A percentile compares a stretch with the other conserved stretches of the same genome.
These are phyloP conservation scores for Phytophthora megakarya DNA, from an alignment of 352 stramenopile genomes.

Conservation along the genomic window DNA sequence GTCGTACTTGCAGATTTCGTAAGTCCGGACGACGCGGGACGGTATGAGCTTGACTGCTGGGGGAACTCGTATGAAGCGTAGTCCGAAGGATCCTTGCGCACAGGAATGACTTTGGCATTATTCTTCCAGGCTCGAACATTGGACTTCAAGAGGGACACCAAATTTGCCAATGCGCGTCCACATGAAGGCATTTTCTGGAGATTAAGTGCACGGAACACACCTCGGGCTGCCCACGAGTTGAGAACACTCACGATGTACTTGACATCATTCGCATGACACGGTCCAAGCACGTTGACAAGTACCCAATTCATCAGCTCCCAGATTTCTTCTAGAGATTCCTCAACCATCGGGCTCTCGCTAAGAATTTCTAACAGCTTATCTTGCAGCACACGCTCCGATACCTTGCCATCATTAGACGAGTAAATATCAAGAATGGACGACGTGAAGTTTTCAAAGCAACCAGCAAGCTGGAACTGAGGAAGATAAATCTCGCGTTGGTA, in stretches of 20 bases:
- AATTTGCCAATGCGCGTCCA: slow-evolving; percentile 67
- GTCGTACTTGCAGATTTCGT: slow-evolving; percentile 92
- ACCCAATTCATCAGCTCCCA: slow-evolving; percentile 97
- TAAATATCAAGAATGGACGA: slow-evolving; percentile 78
- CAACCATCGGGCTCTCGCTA: slow-evolving; percentile 78
- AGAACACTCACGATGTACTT: slow-evolving; percentile 89
- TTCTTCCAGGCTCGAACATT: slow-evolving; percentile 79
- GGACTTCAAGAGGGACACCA: slow-evolving; percentile 70
- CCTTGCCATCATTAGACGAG: slow-evolving; percentile 52
- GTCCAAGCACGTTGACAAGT: slow-evolving; percentile 94
- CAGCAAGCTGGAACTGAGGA: slow-evolving; percentile 97
- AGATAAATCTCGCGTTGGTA: slow-evolving; percentile 98
- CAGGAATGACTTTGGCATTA: slow-evolving; percentile 80
- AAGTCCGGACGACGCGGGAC: slow-evolving; percentile 50
- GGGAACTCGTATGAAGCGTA: slow-evolving; percentile 88
- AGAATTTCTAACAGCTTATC: slow-evolving; percentile 86
- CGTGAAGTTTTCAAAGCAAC: slow-evolving; percentile 94
- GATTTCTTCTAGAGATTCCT: slow-evolving; percentile 95
- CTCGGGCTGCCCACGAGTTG: slow-evolving; percentile 77
- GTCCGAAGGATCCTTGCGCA: slow-evolving; percentile 82
- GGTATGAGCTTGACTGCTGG: slow-evolving; percentile 52
- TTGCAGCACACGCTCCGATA: slow-evolving; percentile 76
- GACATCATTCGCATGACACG: slow-evolving; percentile 95
- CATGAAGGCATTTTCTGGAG: slow-evolving; percentile 71
- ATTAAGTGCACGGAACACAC: slow-evolving; percentile 81